A percentile compares a stretch with the other conserved stretches of the same genome.
Evolutionary conservation across 2,329 filamentous ascomycete genomes (phyloP).

Genomic region (Pseudogymnoascus sp.): DNA sequence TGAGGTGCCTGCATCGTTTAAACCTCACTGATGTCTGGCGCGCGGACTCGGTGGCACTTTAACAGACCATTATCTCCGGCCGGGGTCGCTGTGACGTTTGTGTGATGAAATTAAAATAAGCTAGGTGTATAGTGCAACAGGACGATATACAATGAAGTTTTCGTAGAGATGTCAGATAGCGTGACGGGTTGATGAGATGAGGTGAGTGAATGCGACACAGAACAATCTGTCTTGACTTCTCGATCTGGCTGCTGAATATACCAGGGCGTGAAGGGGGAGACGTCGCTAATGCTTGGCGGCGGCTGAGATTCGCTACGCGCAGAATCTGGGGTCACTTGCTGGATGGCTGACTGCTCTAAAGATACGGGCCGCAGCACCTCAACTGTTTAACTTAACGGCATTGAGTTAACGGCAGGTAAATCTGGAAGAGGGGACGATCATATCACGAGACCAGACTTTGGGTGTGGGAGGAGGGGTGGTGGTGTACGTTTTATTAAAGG

Average conservation of each 20-base stretch:
- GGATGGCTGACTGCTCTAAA: neutral
- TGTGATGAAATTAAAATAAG: neutral
- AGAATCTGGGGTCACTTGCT: neutral
- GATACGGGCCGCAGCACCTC: conserved; percentile 6
- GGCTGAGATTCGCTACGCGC: conserved; percentile 2
- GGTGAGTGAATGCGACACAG: neutral
- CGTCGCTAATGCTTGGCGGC: conserved; percentile 7
- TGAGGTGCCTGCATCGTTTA: conserved; percentile 42
- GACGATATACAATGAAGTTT: neutral
- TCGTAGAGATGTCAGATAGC: neutral
- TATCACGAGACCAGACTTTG: conserved; percentile 6
- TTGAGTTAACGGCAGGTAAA: conserved; percentile 4
- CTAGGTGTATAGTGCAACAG: neutral
- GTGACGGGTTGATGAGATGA: neutral
- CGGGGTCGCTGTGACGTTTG: neutral
- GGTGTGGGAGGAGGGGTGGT: neutral
- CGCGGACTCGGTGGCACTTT: neutral
- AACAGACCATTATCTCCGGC: conserved; percentile 6
- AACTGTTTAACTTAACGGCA: neutral
- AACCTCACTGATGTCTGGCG: neutral
- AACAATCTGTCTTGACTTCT: neutral
- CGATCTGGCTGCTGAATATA: neutral
- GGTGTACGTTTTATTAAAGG: neutral
- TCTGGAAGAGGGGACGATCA: neutral
- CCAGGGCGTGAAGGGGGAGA: conserved; percentile 1